Conservation (phyloP, 192 early-diverging fungal species). For the Coemansia sp. region DNA sequence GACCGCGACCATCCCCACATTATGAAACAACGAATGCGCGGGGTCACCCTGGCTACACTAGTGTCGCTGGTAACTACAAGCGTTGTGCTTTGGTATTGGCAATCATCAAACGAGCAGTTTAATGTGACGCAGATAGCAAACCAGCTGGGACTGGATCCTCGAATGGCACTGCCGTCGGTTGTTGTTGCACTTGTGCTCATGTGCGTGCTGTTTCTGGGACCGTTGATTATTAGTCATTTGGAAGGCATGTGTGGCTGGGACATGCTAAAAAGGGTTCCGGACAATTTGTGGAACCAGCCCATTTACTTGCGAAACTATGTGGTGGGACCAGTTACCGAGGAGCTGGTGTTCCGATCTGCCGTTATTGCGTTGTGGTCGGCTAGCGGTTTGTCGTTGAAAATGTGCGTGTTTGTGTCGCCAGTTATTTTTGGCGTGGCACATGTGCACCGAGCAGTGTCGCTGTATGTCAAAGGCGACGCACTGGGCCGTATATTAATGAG, state of each 20-base stretch:
- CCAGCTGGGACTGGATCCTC: slow-evolving; percentile 19
- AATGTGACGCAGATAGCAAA: neutral
- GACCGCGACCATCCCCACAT: slow-evolving; percentile 43
- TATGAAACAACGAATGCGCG: slow-evolving; percentile 30
- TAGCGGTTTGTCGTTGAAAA: neutral
- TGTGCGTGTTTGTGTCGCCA: slow-evolving; percentile 29
- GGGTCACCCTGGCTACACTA: slow-evolving; percentile 12
- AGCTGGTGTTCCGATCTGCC: slow-evolving; percentile 37
- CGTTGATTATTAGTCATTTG: slow-evolving; percentile 28
- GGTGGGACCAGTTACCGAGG: slow-evolving; percentile 40
- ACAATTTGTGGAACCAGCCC: slow-evolving; percentile 7
- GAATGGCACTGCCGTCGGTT: slow-evolving; percentile 9
- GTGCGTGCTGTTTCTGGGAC: slow-evolving; percentile 29
- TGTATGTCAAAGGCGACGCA: neutral
- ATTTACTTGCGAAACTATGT: slow-evolving; percentile 24
- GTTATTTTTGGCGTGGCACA: slow-evolving; percentile 44
- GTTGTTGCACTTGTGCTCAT: slow-evolving; percentile 20
- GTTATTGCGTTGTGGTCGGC: slow-evolving; percentile 35
- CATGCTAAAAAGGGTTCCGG: neutral
- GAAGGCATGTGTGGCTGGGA: slow-evolving; percentile 24
- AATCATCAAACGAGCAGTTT: neutral
- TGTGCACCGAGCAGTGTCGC: slow-evolving; percentile 29
- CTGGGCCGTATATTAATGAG: neutral
- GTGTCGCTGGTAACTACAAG: slow-evolving; percentile 16
- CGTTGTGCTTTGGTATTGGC: slow-evolving; percentile 8